Percentiles rank a stretch among this genome's conserved stretches.
Evolutionary conservation across 2,329 filamentous ascomycete species (phyloP).

Genomic region (Furcasterigmium furcatum): DNA sequence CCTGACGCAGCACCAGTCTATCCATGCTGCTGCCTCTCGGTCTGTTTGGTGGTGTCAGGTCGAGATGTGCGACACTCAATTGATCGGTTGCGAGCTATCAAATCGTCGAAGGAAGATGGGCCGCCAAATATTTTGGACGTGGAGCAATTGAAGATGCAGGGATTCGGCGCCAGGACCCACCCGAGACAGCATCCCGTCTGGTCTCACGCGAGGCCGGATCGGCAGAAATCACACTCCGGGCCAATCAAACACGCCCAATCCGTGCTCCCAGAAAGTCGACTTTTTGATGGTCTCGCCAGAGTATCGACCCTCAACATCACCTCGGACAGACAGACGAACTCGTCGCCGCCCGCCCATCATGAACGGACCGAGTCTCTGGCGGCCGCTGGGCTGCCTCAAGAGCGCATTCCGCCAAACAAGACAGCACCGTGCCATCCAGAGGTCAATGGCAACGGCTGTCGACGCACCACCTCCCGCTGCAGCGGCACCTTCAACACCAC

Average conservation of each 20-base stretch:
- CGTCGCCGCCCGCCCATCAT: constrained; percentile 27
- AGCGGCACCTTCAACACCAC: constrained; percentile 16
- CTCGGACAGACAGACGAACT: not conserved
- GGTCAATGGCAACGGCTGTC: constrained; percentile 45
- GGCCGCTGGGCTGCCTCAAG: constrained; percentile 71
- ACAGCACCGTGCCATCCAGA: constrained; percentile 38
- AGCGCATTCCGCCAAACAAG: constrained; percentile 56
- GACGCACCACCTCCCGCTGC: constrained; percentile 15
- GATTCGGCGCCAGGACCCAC: not conserved
- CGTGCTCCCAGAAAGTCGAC: constrained; percentile 9
- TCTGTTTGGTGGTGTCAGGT: too few relatives aligned
- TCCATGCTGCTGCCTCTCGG: too few relatives aligned
- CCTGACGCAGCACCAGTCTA: too few relatives aligned
- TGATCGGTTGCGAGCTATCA: too few relatives aligned
- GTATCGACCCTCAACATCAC: constrained; percentile 1
- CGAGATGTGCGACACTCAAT: too few relatives aligned
- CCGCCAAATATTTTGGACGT: not conserved
- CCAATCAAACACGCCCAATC: constrained; percentile 30
- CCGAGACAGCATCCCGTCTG: too few relatives aligned
- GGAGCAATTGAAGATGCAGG: not conserved
- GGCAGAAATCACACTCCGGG: constrained; percentile 14
- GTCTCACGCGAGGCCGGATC: not conserved
- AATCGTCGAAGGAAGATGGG: not conserved
- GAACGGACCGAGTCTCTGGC: constrained; percentile 60
- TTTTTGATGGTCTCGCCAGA: constrained; percentile 8